A percentile compares a stretch with the other conserved stretches of the same genome.
Evolutionary conservation across 2,329 filamentous ascomycete genomes (phyloP).

Genomic region (Pseudocercospora cruenta): DNA sequence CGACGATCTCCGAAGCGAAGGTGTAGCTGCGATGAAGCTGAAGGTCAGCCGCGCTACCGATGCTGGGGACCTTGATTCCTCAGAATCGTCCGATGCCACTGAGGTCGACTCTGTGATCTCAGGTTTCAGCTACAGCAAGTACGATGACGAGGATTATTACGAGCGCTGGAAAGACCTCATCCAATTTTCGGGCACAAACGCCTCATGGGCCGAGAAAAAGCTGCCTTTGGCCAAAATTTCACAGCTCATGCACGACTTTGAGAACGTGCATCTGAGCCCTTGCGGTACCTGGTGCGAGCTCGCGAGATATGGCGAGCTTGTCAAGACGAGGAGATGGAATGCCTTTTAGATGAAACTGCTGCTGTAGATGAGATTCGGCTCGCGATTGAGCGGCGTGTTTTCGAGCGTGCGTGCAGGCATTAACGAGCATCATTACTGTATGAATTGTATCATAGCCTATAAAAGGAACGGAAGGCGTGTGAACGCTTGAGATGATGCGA

Average conservation of each 20-base stretch:
- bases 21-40: not conserved
- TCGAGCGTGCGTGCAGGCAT: constrained; percentile 1
- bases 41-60: not conserved
- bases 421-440: constrained; percentile 6
- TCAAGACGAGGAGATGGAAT: not conserved
- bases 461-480: not conserved
- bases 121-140: not conserved
- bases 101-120: not conserved
- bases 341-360: not conserved
- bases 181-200: not conserved
- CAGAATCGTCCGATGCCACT: not conserved
- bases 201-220: not conserved
- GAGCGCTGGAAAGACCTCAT: not conserved
- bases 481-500: not conserved
- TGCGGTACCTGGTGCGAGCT: not conserved
- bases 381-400: not conserved
- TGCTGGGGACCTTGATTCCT: not conserved
- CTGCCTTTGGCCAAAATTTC: not conserved
- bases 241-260: not conserved
- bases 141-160: not conserved
- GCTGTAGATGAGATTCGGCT: not conserved
- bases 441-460: constrained; percentile 10
- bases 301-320: not conserved
- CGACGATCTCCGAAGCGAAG: not conserved
- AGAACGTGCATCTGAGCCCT: not conserved